Evolutionary conservation across 2,329 filamentous ascomycete genomes (phyloP), one percentile per base, ranked within the genome.

Genomic region (Venturia oleaginea): DNA sequence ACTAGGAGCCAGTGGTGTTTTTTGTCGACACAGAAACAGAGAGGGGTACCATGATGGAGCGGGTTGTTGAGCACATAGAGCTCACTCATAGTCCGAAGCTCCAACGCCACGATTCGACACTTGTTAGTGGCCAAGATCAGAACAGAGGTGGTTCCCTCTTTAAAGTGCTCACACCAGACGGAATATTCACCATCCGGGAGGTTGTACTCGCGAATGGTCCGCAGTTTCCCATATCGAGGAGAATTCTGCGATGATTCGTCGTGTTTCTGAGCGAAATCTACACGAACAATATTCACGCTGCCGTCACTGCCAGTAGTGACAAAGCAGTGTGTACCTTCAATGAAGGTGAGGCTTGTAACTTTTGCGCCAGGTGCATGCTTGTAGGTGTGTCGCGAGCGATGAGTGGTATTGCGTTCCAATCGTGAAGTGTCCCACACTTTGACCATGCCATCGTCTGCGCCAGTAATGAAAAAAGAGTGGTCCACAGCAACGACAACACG

Each of bases 261-360:
- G 17, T 48, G 40, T 40, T 24, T 61, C 17, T 83, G 83, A 22
- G 81, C 76, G 67, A 86, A 86, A 66, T 89, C 86, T n/a, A 96
- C 86, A 72, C 91, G 91, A 66, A 97, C 89, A 2, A 95, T 90
- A 71, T 96, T 89, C 11, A 99, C 87, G 69, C 87, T 93, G 27
- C 94, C 94, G 74, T 99, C 92, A 59, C 85, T 91, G 5, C 90
- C 92, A 62, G 91, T 94, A 71, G 90, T 96, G 67, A 96, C 83
- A 72, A 99, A 97, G 27, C 90, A 92, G 74, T 97, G 92, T 0
- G 92, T 96, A 68, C 92, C 90, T 72, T 97, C 92, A 46, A 99
- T 85, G 72, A 99, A 97, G 69, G 91, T 92, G 27, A 99, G 76
- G 17, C 90, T 87, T 37, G 91, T 86, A 2, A 97, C 89, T 66